phyloP scores from a whole-genome alignment of 306 rosid species.

The Trifolium pratense region DNA sequence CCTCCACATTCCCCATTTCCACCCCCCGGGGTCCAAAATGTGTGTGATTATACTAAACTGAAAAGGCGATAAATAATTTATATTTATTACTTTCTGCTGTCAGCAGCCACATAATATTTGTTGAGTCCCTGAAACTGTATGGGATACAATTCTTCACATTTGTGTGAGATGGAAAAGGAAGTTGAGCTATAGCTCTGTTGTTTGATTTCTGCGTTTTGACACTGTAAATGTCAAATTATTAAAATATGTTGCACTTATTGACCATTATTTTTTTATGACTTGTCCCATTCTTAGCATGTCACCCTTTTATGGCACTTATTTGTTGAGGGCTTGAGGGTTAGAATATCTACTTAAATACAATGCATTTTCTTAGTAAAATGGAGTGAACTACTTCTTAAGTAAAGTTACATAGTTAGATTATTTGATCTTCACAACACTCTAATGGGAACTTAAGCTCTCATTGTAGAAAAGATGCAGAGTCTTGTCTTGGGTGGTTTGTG shows the following conservation, averaged over 20 bases:
- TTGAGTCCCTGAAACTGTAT: not conserved
- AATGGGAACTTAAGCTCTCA: not conserved
- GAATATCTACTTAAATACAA: not conserved
- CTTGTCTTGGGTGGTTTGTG: not conserved
- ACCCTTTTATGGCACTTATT: not conserved
- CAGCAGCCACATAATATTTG: not conserved
- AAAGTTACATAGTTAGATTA: not conserved
- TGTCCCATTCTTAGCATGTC: not conserved
- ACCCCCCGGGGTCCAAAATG: not conserved
- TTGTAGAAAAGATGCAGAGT: conserved; percentile 3
- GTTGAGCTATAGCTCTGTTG: not conserved
- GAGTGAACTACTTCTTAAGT: too few relatives aligned
- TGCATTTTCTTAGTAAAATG: not conserved
- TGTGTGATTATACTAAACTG: not conserved
- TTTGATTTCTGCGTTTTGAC: not conserved
- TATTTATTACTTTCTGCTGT: not conserved
- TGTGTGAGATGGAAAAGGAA: conserved; percentile 2
- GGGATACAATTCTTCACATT: not conserved
- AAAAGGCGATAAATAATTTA: not conserved
- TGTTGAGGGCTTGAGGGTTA: conserved; percentile 5
- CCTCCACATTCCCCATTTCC: not conserved
- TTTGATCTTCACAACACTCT: not conserved
- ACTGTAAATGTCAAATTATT: not conserved
- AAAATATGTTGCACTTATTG: not conserved
- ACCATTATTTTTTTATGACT: not conserved